Base-by-base conservation (phyloP, 2,329 filamentous ascomycete species). In the Ophiostoma tasmaniense region DNA sequence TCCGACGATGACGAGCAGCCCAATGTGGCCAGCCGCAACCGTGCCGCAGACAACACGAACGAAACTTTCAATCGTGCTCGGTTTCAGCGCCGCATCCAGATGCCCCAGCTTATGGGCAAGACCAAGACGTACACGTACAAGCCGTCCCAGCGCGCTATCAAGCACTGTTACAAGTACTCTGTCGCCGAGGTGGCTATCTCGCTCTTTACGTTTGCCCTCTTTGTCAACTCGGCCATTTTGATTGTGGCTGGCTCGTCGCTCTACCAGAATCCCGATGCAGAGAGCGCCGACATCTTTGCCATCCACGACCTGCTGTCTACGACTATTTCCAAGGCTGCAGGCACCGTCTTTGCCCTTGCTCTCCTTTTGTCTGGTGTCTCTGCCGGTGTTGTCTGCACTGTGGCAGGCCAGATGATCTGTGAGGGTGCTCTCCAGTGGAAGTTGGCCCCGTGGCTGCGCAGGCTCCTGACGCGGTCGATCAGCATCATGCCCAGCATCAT, bases 371-470 rank as follows among this genome's bases (percentile, higher is more conserved):
- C 90, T 0, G 92, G 92, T 10, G 85, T 92, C 14, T 91, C 89
- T 0, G 92, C 92, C 0, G 92, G 92, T 6, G 91, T 96, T 45
- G 89, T 96, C 2, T 96, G 92, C 79, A 96, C 93, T 1, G 95
- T 96, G 73, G 86, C 92, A 0, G 92, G 92, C 0, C 92, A 96
- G 77, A 95, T 96, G 88, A 89, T 96, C 28, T 89, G 87, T 71
- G 92, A 96, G 77, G 92, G 92, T 7, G 91, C 92, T 71, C 77
- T 96, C 62, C 86, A 87, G 64, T 93, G 91, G 90, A 86, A 80
- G 5, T 78, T 93, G 39, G 83, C 83, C 71, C 92, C 92, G 0
- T 96, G 92, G 92, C 75, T 93, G 11, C 88, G 92, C 2, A 85
- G 92, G 13, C 83, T 96, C 3, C 78, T 94, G 66, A 96, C 92